phyloP scores from a whole-genome alignment of 495 filamentous ascomycete species.

The Baudoinia panamericana region DNA sequence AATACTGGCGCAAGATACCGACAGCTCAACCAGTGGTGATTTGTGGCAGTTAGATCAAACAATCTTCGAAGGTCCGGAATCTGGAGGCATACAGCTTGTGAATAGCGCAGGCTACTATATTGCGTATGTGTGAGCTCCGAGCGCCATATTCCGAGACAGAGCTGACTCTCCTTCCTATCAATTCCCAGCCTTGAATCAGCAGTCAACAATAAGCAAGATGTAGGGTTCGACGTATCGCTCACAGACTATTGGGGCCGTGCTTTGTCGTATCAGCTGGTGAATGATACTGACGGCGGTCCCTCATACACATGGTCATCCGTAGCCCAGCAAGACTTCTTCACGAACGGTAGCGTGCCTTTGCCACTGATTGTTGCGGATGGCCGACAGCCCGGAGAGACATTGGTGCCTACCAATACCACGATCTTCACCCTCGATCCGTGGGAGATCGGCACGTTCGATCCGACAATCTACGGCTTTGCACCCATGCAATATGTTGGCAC shows the following conservation, averaged over 20 bases:
- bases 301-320: conserved; percentile 83
- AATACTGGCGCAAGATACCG: conserved; percentile 49
- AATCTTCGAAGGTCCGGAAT: conserved; percentile 56
- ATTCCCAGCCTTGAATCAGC: conserved; percentile 45
- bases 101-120: conserved; percentile 50
- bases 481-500: conserved; percentile 67
- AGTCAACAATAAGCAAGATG: conserved; percentile 52
- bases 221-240: conserved; percentile 61
- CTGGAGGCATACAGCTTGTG: conserved; percentile 37
- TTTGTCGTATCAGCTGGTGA: conserved; percentile 72
- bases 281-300: conserved; percentile 62
- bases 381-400: conserved; percentile 48
- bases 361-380: conserved; percentile 71
- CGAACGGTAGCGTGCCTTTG: conserved; percentile 59
- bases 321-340: conserved; percentile 51
- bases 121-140: too few species aligned
- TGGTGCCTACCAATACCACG: conserved; percentile 65
- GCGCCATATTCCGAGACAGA: too few species aligned
- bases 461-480: conserved; percentile 64
- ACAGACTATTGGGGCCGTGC: conserved; percentile 74
- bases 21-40: conserved; percentile 34
- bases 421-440: conserved; percentile 79
- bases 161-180: too few species aligned
- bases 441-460: conserved; percentile 77
- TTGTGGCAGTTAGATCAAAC: conserved; percentile 69